A percentile compares a stretch with the other conserved stretches of the same genome.
Conservation (phyloP, 2,329 filamentous ascomycete genomes). For the Xylariaceae sp. region DNA sequence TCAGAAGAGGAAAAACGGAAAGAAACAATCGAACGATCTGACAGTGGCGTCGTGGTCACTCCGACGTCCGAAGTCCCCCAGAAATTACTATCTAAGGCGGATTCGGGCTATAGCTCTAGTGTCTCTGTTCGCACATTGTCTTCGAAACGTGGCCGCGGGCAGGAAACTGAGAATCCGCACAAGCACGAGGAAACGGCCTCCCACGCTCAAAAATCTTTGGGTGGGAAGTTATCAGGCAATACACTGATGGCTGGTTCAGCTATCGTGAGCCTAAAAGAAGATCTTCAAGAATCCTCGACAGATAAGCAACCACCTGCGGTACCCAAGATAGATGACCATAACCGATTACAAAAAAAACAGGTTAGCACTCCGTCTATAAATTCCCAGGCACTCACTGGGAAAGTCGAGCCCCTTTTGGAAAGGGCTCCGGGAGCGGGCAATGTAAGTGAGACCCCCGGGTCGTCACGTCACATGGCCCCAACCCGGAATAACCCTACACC, state of each 20-base stretch:
- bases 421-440: neutral
- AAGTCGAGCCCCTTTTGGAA: neutral
- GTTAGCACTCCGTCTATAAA: neutral
- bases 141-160: conserved; percentile 26
- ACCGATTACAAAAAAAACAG: neutral
- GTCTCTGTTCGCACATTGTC: conserved; percentile 50
- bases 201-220: neutral
- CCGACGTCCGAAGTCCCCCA: conserved; percentile 39
- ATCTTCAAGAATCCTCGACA: neutral
- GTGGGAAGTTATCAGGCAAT: conserved; percentile 1
- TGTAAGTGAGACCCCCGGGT: conserved; percentile 15
- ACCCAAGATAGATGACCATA: conserved; percentile 32
- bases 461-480: conserved; percentile 27
- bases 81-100: conserved; percentile 49
- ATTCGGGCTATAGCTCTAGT: conserved; percentile 58
- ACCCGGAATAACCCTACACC: conserved; percentile 25
- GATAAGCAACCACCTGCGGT: conserved; percentile 32
- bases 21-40: conserved; percentile 36
- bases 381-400: neutral
- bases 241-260: neutral
- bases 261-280: neutral
- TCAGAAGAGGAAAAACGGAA: conserved; percentile 20
- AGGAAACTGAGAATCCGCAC: conserved; percentile 24
- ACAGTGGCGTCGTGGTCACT: conserved; percentile 47
- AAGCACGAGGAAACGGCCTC: conserved; percentile 10